Base-by-base conservation (phyloP, 345 rosid species). In the Pugionium cornutum region DNA sequence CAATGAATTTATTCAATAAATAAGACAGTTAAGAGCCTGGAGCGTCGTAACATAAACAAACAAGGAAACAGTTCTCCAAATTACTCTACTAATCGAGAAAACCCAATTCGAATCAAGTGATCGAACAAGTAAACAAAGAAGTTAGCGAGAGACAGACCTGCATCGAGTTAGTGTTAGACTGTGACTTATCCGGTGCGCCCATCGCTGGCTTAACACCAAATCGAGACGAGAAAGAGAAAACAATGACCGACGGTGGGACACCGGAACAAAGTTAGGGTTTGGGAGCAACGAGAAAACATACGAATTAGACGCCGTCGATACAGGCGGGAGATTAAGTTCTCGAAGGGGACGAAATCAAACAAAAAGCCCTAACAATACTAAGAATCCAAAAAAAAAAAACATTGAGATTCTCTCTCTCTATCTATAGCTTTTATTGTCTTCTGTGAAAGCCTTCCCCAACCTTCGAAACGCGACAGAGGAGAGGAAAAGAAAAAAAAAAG, bases 161-260 rank as follows among this genome's bases (percentile, higher is more conserved):
- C 95, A 94, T 77, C 83, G 96, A 73, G 80, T 85, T 88, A 67
- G 88, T 67, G 71, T 79, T 83, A 36, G 87, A 64, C 75, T 84
- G 88, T 5, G 89, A 82, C 77, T 88, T 94, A 69, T 89, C 99
- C 46, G 73, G 87, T 30, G 83, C 88, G 82, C 90, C 97, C 99
- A 94, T 94, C 69, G 67, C 78, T 64, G 68, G 66, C 66, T 77
- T 75, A 64, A 60, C 58, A 69, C 77, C 72, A 63, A 62, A 67
- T 45, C 75, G 52, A 74, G 68, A 29, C 10, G 63, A 60, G 53
- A 42, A 64, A 61, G 50, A 66, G 64, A 27, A 56, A 26, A 70
- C 28, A 56, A 30, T 40, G 46, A 66, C 69, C 49, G 74, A 52
- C 55, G 56, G 53, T 60, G 62, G 7, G 27, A 62, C 66, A 58